Percentiles rank a stretch among this genome's conserved stretches.
These are phyloP conservation scores for Gossypium sturtianum DNA, from an alignment of 345 rosid species.

Conservation along the genomic window DNA sequence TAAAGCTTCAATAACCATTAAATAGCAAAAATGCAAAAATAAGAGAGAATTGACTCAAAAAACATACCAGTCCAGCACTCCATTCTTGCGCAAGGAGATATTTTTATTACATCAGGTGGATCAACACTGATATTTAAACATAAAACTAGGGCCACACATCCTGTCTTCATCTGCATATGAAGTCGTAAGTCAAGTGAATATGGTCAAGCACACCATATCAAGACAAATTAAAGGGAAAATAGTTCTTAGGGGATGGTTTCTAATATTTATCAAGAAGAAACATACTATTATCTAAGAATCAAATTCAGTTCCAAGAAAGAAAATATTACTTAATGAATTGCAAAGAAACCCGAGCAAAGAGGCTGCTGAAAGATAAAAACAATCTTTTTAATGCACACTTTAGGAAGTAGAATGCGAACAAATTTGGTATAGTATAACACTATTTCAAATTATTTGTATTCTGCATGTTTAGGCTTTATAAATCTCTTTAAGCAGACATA, in stretches of 20 bases:
- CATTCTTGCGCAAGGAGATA: slow-evolving; percentile 99
- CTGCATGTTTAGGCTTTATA: neutral
- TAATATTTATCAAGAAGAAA: neutral
- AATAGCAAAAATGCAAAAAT: slow-evolving; percentile 3
- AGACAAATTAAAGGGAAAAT: neutral
- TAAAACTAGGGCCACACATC: slow-evolving; percentile 93
- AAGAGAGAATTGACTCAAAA: slow-evolving; percentile 15
- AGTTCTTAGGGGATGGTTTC: neutral
- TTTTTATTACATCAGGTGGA: slow-evolving; percentile 99
- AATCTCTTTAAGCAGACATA: neutral
- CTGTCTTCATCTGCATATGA: slow-evolving; percentile 95
- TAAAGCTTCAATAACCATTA: neutral
- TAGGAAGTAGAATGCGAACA: neutral
- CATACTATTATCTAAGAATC: neutral
- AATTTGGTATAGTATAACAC: neutral
- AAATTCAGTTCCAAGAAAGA: neutral
- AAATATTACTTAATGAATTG: neutral
- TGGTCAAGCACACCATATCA: neutral
- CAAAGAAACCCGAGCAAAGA: neutral
- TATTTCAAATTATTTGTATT: neutral
- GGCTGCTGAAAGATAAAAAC: neutral
- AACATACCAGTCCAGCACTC: slow-evolving; percentile 96
- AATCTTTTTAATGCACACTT: neutral
- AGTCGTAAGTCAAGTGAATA: slow-evolving; percentile 1
- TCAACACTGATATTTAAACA: slow-evolving; percentile 96